phyloP scores from a whole-genome alignment of 352 stramenopile species.

The Aphanomyces stellatus region DNA sequence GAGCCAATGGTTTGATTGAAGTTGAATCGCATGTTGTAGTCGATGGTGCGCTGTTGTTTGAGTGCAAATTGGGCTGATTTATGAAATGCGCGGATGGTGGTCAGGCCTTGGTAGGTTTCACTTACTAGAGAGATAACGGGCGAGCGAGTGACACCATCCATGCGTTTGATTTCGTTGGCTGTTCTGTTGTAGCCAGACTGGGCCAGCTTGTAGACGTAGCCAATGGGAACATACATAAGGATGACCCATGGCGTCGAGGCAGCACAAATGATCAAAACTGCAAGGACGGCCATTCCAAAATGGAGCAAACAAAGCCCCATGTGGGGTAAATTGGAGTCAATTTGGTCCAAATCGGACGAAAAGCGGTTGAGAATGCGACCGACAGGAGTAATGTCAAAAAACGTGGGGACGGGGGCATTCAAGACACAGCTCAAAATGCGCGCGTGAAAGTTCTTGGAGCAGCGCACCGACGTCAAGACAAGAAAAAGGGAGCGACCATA shows the following conservation, averaged over 20 bases:
- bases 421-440: neutral
- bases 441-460: slow-evolving; percentile 11
- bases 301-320: slow-evolving; percentile 14
- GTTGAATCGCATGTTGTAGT: slow-evolving; percentile 61
- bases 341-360: slow-evolving; percentile 55
- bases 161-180: slow-evolving; percentile 48
- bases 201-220: slow-evolving; percentile 19
- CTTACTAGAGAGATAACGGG: slow-evolving; percentile 91
- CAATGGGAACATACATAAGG: slow-evolving; percentile 4
- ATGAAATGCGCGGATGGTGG: slow-evolving; percentile 57
- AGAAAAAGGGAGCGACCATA: slow-evolving; percentile 2
- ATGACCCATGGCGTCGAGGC: slow-evolving; percentile 5
- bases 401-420: slow-evolving; percentile 22
- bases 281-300: neutral
- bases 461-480: neutral
- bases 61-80: slow-evolving; percentile 19
- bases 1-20: slow-evolving; percentile 66
- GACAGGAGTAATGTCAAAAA: slow-evolving; percentile 51
- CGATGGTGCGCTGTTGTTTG: slow-evolving; percentile 27
- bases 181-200: slow-evolving; percentile 53
- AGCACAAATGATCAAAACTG: neutral
- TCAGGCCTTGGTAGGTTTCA: slow-evolving; percentile 77
- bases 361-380: slow-evolving; percentile 72
- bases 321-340: slow-evolving; percentile 57
- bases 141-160: slow-evolving; percentile 50